Base-by-base conservation (phyloP, 2,329 filamentous ascomycete species). In the Delphinella strobiligena region DNA sequence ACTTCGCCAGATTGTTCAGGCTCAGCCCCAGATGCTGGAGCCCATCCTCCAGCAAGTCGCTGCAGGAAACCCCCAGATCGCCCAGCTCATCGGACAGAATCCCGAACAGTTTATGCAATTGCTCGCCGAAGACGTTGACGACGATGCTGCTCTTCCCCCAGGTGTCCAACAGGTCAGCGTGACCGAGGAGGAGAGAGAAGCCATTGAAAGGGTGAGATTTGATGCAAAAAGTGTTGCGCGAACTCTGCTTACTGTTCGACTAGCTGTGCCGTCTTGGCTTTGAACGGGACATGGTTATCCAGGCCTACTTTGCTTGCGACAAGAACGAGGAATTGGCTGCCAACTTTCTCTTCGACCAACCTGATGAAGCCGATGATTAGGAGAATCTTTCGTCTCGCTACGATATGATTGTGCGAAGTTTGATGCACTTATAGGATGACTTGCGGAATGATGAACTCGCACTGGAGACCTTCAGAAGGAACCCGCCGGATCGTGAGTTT, bases 281-380 rank as follows among this genome's bases (percentile, higher is more conserved):
- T 60, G 79, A 89, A 53, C 80, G 88, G 44, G 87, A 96, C 52
- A 77, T 87, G 52, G 91, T 91, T 37, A 94, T 96, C 50, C 89
- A 98, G 66, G 91, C 91, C 18, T 98, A 96, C 67, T 98, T 98
- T 59, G 91, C 91, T 24, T 98, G 91, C 62, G 91, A 98, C 64
- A 98, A 96, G 75, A 96, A 98, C 61, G 91, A 98, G 66, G 91
- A 98, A 64, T 72, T 98, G 37, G 91, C 91, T 1, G 91, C 91
- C 48, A 98, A 98, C 66, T 96, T 95, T 63, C 71, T 98, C 44
- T 98, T 98, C 58, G 91, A 98, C 54, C 87, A 96, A 65, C 88
- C 88, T 8, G 87, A 93, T 45, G 88, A 95, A 46, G 53, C 50
- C 5, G 57, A 59, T 43, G 58, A 61, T 44, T 38, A 47, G 33